A percentile compares a stretch with the other conserved stretches of the same genome.
Evolutionary conservation across 2,329 filamentous ascomycete genomes (phyloP).

Genomic region (Pseudogymnoascus sp.): DNA sequence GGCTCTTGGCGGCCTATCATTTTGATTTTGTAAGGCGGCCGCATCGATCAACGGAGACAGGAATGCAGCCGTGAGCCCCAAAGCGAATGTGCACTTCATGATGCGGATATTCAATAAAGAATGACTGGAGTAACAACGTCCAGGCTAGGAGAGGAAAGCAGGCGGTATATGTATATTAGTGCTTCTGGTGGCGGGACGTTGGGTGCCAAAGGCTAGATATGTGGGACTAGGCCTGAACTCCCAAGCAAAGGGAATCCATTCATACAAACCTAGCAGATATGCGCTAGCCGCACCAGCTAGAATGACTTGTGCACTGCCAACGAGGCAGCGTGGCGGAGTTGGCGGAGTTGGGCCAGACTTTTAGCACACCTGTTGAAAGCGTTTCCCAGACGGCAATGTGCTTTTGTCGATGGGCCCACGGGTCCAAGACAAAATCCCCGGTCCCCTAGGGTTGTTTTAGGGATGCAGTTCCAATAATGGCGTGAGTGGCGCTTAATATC

Average conservation of each 20-base stretch:
- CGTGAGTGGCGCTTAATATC: neutral
- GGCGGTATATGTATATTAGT: neutral
- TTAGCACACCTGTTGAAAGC: neutral
- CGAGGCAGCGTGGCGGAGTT: neutral
- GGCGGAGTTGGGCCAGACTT: neutral
- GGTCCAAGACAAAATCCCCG: neutral
- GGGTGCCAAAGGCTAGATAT: neutral
- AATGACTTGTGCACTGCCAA: constrained; percentile 3
- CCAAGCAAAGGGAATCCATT: neutral
- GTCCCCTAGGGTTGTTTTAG: neutral
- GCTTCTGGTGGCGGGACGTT: neutral
- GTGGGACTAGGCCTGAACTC: neutral
- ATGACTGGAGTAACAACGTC: neutral
- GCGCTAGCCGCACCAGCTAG: neutral
- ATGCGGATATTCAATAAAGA: neutral
- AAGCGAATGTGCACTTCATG: constrained; percentile 4
- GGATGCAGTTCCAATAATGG: neutral
- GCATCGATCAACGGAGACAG: constrained; percentile 22
- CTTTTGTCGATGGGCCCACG: neutral
- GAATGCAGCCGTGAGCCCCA: constrained; percentile 21
- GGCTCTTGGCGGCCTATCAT: constrained; percentile 22
- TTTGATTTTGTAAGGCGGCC: constrained; percentile 21
- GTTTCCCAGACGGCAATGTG: neutral
- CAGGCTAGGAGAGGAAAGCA: neutral
- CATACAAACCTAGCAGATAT: neutral